Conservation (phyloP, 1,139 yeast genomes). For the Arxiozyma slooffiae region DNA sequence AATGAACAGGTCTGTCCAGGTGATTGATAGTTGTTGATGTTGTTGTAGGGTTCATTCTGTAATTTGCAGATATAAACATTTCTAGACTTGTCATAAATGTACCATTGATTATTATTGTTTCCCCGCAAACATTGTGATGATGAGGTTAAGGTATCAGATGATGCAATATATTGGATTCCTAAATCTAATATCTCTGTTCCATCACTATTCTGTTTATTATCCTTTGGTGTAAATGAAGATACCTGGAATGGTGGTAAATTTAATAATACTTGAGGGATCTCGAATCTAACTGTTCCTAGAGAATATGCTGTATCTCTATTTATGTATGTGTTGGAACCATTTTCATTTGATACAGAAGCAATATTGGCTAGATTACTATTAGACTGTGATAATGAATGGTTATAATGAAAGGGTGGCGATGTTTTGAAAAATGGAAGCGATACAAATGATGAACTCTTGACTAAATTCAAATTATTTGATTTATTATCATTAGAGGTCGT, state of each 20-base stretch:
- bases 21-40: slow-evolving; percentile 23
- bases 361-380: neutral
- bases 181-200: slow-evolving; percentile 7
- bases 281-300: slow-evolving; percentile 3
- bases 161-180: slow-evolving; percentile 8
- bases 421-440: neutral
- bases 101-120: slow-evolving; percentile 11
- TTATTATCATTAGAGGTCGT: neutral
- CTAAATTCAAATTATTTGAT: neutral
- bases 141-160: neutral
- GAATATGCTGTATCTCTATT: neutral
- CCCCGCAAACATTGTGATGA: slow-evolving; percentile 3
- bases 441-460: neutral
- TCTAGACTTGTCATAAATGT: slow-evolving; percentile 18
- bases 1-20: slow-evolving; percentile 13
- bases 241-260: slow-evolving; percentile 28
- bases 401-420: neutral
- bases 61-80: slow-evolving; percentile 14
- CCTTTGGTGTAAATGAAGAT: slow-evolving; percentile 23
- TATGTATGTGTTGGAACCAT: neutral
- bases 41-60: slow-evolving; percentile 21
- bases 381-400: neutral
- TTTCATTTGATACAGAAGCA: neutral
- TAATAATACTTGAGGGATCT: slow-evolving; percentile 17
- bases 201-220: slow-evolving; percentile 4